Base-by-base conservation (phyloP, 768 basidiomycete genomes). In the Trametes cingulata region DNA sequence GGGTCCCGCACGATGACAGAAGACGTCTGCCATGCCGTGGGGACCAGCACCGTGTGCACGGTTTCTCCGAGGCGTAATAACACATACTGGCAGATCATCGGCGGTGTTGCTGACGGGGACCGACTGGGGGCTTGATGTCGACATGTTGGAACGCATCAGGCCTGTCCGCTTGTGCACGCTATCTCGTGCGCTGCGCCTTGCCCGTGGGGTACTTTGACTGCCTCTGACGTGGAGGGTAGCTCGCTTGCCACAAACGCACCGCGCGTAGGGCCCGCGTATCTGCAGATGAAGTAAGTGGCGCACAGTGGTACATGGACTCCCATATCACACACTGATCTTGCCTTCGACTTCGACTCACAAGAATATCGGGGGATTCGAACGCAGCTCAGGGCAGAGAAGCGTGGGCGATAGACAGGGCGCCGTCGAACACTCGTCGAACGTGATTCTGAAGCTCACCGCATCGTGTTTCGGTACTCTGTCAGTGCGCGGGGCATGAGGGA, bases 371-470 rank as follows among this genome's bases (percentile, higher is more conserved):
- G 13, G 29, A 47, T 33, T 43, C 43, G 43, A 22, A 22, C 45
- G 54, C 54, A 56, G 54, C 13, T 56, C 54, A 56, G 54, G 54
- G 54, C 54, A 35, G 8, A 37, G 54, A 56, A 56, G 54, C 45
- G 20, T 7, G 15, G 13, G 15, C 19, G 20, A 24, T 3, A 3
- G 33, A 4, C 42, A 35, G 33, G 15, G 33, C 2, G 41, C 8
- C 22, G 3, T 33, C 22, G 43, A 45, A 25, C 43, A 22, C 25
- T 7, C 22, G 3, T 33, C 22, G 43, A 45, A 25, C 43, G 43
- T 45, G 43, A 25, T 45, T 45, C 29, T 20, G 24, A 22, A 25
- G 43, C 22, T 45, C 22, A 12, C 46, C 14, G 13, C 13, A 40
- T 14, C 6, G 39, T 40, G 14, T 3, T 40, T 40, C 39, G n/a